Evolutionary conservation across 2,329 filamentous ascomycete genomes (phyloP), one percentile per base, ranked within the genome.

Genomic region (Fusarium drepaniforme): DNA sequence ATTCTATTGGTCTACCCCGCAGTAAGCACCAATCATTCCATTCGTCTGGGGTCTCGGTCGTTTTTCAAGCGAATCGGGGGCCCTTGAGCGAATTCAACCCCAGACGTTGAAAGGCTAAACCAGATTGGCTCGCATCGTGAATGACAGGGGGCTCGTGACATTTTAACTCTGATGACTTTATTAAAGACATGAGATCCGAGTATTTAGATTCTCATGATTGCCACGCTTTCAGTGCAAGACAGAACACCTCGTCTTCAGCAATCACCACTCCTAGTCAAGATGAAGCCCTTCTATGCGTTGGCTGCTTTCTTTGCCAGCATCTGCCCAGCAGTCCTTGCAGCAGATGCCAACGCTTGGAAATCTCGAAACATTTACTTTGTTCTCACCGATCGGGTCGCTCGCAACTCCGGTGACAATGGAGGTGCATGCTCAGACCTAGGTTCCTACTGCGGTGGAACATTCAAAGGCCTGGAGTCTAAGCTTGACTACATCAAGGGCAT

Each of bases 401-500:
- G 85, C 11, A 85, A 81, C 4, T 68, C 59, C 28, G 82, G 84
- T 72, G 86, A 85, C 25, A 85, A 82, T 5, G 85, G 83, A 6
- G 85, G 86, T n/a, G 68, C 82, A 1, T 89, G 88, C 75, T 75
- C 82, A 9, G 75, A 82, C 40, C 80, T 86, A n/a, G 76, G 81
- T 33, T 79, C 80, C 30, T 92, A 91, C 80, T 93, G 91, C 74
- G 90, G 90, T 46, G 91, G 91, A 18, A 90, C 88, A 1, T 93
- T 88, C 78, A 81, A 84, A 63, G 91, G 91, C 8, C 84, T 93
- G 35, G 85, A 88, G 74, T 85, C 88, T 70, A 86, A 89, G 71
- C 85, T 92, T 46, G 90, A 92, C 80, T 92, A 92, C 79, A 92
- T 92, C 79, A 85, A 90, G 77, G 86, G 86, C 59, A 89, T 91